Base-by-base conservation (phyloP, 495 filamentous ascomycete genomes). In the Neurospora sp. region DNA sequence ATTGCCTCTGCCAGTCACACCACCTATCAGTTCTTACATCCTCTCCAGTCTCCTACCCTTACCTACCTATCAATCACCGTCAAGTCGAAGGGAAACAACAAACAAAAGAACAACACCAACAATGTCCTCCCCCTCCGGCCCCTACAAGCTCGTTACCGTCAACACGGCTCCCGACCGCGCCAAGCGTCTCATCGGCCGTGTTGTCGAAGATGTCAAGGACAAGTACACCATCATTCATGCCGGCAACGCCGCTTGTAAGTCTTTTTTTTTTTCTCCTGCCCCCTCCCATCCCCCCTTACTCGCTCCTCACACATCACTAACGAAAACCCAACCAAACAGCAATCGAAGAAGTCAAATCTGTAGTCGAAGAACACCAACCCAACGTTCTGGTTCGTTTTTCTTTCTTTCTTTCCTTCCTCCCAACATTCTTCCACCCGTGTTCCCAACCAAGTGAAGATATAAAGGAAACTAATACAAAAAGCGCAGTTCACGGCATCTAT, bases 161-260 rank as follows among this genome's bases (percentile, higher is more conserved):
- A 91, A 91, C 83, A 92, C 86, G 66, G 89, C 85, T 1, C 90
- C 90, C 10, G 89, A 90, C 73, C 85, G 90, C 40, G 90, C 90
- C 44, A 86, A 88, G 78, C 79, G 82, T 11, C 80, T 91, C 44
- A 87, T 91, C 77, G 90, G 89, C 20, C 84, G 85, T 5, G 78
- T 91, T 8, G 84, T 86, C 37, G 87, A 91, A 69, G 83, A 81
- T 14, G 75, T 91, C 61, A 89, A 88, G 76, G 87, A 89, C 69
- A 81, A 81, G 37, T 91, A 90, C 78, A 87, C 80, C 16, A 89
- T 92, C 75, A 78, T 85, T 70, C 84, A 92, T 78, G 82, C 83
- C 44, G 88, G 79, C 53, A 91, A 92, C 77, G 87, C 85, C 73
- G 84, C 83, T 39, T 83, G 88, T 90, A 78, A 59, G 86, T 78